Evolutionary conservation across 345 rosid genomes (phyloP).

Genomic region (Combretum micranthum): DNA sequence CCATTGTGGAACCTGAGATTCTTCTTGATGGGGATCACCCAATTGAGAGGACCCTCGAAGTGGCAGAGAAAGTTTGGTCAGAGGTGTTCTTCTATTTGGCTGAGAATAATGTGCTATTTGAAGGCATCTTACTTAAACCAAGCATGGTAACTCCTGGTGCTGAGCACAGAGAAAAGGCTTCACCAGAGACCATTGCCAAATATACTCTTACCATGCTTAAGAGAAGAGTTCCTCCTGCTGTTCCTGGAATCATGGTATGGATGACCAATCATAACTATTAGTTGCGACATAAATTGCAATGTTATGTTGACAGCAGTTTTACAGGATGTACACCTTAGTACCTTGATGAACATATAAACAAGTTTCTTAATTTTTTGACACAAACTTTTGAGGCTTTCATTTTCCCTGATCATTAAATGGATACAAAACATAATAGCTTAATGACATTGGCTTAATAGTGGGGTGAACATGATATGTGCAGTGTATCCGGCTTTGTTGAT

Average conservation of each 20-base stretch:
- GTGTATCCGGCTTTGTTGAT: too few relatives aligned
- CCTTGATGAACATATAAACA: too few relatives aligned
- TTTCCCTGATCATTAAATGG: too few relatives aligned
- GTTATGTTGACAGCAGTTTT: too few relatives aligned
- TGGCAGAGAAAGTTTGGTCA: constrained; percentile 98
- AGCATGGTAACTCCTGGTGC: constrained; percentile 99
- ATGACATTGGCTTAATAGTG: too few relatives aligned
- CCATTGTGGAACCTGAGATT: constrained; percentile 97
- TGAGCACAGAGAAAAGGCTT: constrained; percentile 85
- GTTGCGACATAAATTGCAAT: not conserved
- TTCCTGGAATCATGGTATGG: constrained; percentile 91
- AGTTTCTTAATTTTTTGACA: too few relatives aligned
- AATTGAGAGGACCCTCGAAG: constrained; percentile 88
- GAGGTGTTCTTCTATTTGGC: constrained; percentile 96
- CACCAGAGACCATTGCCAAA: constrained; percentile 84
- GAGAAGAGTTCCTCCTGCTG: constrained; percentile 95
- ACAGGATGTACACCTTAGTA: too few relatives aligned
- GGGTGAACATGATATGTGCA: too few relatives aligned
- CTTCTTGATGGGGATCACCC: constrained; percentile 96
- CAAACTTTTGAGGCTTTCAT: too few relatives aligned
- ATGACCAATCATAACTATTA: constrained; percentile 1
- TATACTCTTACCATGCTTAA: constrained; percentile 85
- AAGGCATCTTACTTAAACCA: constrained; percentile 92
- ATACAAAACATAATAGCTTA: too few relatives aligned
- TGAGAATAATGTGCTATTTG: constrained; percentile 76